These are phyloP conservation scores for Angophora floribunda DNA, from an alignment of 345 rosid genomes.

Conservation along the genomic window DNA sequence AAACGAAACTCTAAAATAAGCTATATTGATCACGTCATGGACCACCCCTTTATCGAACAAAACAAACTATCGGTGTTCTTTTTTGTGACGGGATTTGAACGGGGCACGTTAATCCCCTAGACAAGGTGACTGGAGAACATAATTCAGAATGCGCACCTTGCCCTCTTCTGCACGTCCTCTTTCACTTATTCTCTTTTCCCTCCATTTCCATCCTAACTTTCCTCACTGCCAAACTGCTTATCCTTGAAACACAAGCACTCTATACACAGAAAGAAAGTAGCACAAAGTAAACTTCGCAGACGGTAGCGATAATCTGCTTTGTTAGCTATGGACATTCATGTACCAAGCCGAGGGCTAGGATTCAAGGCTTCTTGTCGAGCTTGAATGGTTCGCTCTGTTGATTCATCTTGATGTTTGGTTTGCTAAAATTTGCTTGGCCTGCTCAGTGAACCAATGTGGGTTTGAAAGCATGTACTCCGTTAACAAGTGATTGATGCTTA, in stretches of 20 bases:
- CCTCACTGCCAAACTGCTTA: not conserved
- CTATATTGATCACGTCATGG: not conserved
- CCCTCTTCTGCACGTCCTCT: not conserved
- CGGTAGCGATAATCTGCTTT: not conserved
- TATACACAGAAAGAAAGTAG: not conserved
- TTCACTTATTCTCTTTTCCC: not conserved
- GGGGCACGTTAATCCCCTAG: not conserved
- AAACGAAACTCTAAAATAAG: too few species aligned
- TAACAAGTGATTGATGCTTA: not conserved
- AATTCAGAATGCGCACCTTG: not conserved
- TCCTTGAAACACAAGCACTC: not conserved
- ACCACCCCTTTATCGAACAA: not conserved
- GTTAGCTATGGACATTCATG: not conserved
- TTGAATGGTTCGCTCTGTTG: not conserved
- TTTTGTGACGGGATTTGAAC: not conserved
- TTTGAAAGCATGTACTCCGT: not conserved
- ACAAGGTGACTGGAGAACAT: not conserved
- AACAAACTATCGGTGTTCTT: not conserved
- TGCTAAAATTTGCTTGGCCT: not conserved
- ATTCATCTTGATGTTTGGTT: not conserved
- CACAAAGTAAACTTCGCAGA: not conserved
- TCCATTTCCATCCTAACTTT: not conserved
- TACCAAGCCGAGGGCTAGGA: not conserved
- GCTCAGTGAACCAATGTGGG: not conserved
- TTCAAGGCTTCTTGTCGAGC: not conserved